Evolutionary conservation across 2,329 filamentous ascomycete genomes (phyloP).

Genomic region (Sporothrix luriei): DNA sequence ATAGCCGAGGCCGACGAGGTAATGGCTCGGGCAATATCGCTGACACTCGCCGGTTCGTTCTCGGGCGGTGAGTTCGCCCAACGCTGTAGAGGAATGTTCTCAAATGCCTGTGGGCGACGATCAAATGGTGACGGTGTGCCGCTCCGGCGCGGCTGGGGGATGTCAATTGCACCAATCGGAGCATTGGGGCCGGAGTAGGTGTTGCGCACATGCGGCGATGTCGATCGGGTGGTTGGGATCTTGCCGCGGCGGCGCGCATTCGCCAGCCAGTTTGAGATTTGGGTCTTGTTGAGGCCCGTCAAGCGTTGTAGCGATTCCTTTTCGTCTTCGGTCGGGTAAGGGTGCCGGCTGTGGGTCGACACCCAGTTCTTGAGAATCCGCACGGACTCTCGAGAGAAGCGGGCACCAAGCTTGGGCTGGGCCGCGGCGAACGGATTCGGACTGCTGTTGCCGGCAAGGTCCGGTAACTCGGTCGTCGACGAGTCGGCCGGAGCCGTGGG

Average conservation of each 20-base stretch:
- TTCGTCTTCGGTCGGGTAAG: slow-evolving; percentile 85
- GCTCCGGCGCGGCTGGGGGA: slow-evolving; percentile 59
- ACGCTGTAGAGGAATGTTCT: slow-evolving; percentile 59
- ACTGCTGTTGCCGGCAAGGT: slow-evolving; percentile 28
- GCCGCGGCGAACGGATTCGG: slow-evolving; percentile 39
- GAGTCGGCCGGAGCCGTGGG: slow-evolving; percentile 33
- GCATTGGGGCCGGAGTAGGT: slow-evolving; percentile 51
- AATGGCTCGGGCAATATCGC: slow-evolving; percentile 61
- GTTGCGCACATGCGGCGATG: slow-evolving; percentile 68
- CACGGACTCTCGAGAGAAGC: slow-evolving; percentile 79
- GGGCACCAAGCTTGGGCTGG: slow-evolving; percentile 66
- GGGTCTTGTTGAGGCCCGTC: slow-evolving; percentile 78
- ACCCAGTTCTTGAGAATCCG: slow-evolving; percentile 85
- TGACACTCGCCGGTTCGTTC: slow-evolving; percentile 62
- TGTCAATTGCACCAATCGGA: slow-evolving; percentile 64
- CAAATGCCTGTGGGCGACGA: slow-evolving; percentile 39
- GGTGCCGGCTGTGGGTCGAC: slow-evolving; percentile 74
- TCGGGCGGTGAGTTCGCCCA: slow-evolving; percentile 63
- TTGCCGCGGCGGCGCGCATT: slow-evolving; percentile 85
- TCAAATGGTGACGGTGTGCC: slow-evolving; percentile 54
- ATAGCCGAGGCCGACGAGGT: slow-evolving; percentile 54
- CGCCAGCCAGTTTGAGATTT: slow-evolving; percentile 90
- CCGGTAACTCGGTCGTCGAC: slow-evolving; percentile 27
- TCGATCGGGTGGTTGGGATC: slow-evolving; percentile 66
- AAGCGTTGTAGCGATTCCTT: slow-evolving; percentile 76